Base-by-base conservation (phyloP, 116 monocot genomes). In the Cymodocea nodosa region DNA sequence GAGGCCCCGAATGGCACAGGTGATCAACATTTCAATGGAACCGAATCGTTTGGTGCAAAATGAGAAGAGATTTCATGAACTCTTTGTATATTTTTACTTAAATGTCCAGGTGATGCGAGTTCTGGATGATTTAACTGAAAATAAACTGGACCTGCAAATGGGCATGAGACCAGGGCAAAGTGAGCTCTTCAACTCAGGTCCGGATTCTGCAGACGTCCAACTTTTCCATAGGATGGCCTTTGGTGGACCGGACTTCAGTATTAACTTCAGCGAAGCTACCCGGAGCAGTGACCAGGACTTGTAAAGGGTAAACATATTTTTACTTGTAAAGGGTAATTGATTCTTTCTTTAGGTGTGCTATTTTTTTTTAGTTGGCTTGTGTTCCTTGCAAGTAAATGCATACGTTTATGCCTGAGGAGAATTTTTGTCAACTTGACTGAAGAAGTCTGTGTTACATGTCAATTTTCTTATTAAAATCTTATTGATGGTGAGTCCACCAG, bases 151-250 rank as follows among this genome's bases (percentile, higher is more conserved):
- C 71, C 70, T 90, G 23, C 79, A 49, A 51, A 86, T 84, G 20
- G 86, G 86, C 15, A 44, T 90, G 15, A 76, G 65, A 66, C 86
- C 90, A 4, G 86, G 90, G 40, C 72, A 80, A 34, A 92, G 92
- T 25, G 80, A 71, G 52, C 52, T 84, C 15, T 77, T 87, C 69
- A 74, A 76, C 49, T 49, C 81, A 35, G 77, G 56, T 3, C 63
- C 72, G 22, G 72, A 85, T 23, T 76, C 83, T 0, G 80, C 69
- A 17, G 87, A 92, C 12, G 79, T 87, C 50, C 82, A 78, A 68
- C 24, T 82, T 18, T 87, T 92, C 68, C 84, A 77, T 44, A 78
- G 74, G 39, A 80, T 82, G 85, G 78, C 85, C 54, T 92, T 85
- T 65, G 84, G 80, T 6, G 70, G 78, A 15, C 83, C 76, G 59